Evolutionary conservation across 805 yeast genomes (phyloP).

Genomic region (Candida ovalis): DNA sequence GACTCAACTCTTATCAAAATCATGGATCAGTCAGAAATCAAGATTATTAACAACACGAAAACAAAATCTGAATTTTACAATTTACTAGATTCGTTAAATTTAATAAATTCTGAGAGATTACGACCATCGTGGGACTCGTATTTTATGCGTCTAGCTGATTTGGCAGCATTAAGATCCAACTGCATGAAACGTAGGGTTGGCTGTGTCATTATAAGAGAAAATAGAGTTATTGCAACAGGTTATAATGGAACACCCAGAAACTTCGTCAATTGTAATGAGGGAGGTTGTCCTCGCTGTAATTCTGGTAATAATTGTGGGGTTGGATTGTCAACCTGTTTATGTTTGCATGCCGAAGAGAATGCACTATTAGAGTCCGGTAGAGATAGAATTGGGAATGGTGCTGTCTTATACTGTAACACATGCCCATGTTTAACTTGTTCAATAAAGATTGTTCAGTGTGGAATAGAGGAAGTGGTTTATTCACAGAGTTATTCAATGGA

Average conservation of each 20-base stretch:
- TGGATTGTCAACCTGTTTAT: constrained; percentile 76
- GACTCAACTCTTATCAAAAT: constrained; percentile 35
- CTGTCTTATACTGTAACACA: constrained; percentile 86
- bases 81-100: constrained; percentile 37
- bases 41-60: constrained; percentile 48
- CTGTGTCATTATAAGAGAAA: constrained; percentile 85
- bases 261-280: constrained; percentile 84
- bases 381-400: constrained; percentile 64
- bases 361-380: constrained; percentile 93
- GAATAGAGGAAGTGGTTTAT: constrained; percentile 87
- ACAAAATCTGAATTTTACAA: constrained; percentile 35
- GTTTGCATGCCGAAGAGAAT: constrained; percentile 96
- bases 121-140: constrained; percentile 97
- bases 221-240: constrained; percentile 90
- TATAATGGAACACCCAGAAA: constrained; percentile 97
- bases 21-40: constrained; percentile 48
- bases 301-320: constrained; percentile 59
- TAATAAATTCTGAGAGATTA: constrained; percentile 52
- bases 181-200: constrained; percentile 99
- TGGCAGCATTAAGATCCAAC: constrained; percentile 89
- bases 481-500: constrained; percentile 95
- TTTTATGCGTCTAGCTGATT: constrained; percentile 88
- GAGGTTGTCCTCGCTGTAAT: constrained; percentile 93
- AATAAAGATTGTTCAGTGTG: constrained; percentile 90
- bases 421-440: constrained; percentile 97